Base-by-base conservation (phyloP, 257 asterid species). In the Gentiana straminea region DNA sequence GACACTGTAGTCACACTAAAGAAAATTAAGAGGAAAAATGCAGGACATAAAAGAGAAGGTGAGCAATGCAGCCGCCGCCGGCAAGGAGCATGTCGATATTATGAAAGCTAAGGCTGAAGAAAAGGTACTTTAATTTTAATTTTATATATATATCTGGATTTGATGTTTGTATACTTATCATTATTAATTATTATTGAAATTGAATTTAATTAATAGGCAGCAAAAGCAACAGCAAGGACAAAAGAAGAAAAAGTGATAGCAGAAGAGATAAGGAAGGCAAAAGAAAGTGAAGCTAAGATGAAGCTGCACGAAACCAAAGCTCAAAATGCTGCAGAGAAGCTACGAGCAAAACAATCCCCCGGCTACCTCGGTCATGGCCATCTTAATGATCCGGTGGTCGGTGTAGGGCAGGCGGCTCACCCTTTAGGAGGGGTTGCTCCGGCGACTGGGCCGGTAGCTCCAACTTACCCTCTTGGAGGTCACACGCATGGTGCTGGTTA, bases 91-190 rank as follows among this genome's bases (percentile, higher is more conserved):
- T 62, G 76, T 73, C 9, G 84, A 84, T 4, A 65, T 79, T 44
- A 8, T 64, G 33, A 68, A 82, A 68, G 94, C 96, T 82, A 73
- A 82, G 73, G 79, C 84, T 49, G 69, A 79, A 57, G 95, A 84
- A 35, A 77, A 74, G 86, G 95, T 73, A 34, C 13, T 8, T 15
- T 32, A 34, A 2, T 46, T 36, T 10, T 4, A 3, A n/a, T n/a
- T 4, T 11, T 0, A 35, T n/a, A n/a, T 5, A 51, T 33, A 4
- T 2, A 44, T 4, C 35, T 57, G 50, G 8, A 3, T 39, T 41
- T 5, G 46, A 7, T 2, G 7, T 41, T 41, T 41, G 2, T 10
- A 39, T 41, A 2, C 7, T 41, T 41, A 1, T 10, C 46, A 41
- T 41, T 41, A 41, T 41, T 10, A 5, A 5, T 41, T 41, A 3